Conservation (phyloP, 441 rosid species). For the Sinapis alba region DNA sequence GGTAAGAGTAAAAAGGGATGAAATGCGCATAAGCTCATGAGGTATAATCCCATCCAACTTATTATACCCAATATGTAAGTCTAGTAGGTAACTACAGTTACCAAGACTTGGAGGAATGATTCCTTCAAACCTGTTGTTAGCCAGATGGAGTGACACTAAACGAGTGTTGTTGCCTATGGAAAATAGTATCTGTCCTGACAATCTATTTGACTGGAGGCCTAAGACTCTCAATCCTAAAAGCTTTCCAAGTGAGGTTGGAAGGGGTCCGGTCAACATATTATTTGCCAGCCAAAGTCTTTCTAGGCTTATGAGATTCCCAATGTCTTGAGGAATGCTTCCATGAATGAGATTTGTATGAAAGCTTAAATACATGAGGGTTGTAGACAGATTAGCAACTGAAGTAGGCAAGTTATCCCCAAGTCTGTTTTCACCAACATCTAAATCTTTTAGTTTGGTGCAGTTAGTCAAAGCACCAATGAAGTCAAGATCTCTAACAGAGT, state of each 20-base stretch:
- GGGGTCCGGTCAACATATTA: not conserved
- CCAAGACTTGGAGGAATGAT: not conserved
- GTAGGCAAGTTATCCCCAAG: not conserved
- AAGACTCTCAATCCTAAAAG: not conserved
- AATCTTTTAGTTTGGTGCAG: not conserved
- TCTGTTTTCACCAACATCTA: not conserved
- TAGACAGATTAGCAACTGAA: not conserved
- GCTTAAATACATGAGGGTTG: not conserved
- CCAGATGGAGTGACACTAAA: not conserved
- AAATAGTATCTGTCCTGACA: conserved; percentile 7
- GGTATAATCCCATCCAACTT: conserved; percentile 8
- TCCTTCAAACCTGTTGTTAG: not conserved
- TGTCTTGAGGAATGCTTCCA: not conserved
- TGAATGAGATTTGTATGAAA: not conserved
- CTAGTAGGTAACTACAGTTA: not conserved
- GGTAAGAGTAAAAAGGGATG: not conserved
- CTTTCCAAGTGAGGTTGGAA: not conserved
- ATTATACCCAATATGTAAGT: not conserved
- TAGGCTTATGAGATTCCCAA: not conserved
- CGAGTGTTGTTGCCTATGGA: not conserved
- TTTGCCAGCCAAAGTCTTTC: not conserved
- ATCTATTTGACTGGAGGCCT: not conserved
- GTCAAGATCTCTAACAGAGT: not conserved
- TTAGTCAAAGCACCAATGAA: not conserved
- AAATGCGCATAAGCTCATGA: not conserved